Base-by-base conservation (phyloP, 1,284 basidiomycete genomes). In the Nidula niveotomentosa region DNA sequence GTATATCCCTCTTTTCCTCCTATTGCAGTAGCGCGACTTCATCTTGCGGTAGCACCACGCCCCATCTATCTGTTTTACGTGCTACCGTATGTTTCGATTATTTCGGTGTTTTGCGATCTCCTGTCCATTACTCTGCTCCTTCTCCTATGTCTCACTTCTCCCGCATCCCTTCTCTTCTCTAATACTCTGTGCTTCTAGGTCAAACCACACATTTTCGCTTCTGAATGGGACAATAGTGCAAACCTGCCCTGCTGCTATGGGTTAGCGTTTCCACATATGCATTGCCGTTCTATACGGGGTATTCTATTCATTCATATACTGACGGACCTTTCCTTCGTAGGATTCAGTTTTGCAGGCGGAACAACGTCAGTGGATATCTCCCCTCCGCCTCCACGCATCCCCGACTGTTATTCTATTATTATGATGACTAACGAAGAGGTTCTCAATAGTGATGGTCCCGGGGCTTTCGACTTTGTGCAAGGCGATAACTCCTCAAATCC, bases 231-330 rank as follows among this genome's bases (percentile, higher is more conserved):
- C 84, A 8, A 76, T 69, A 0, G 86, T 86, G 49, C 76, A 76
- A 41, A 93, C 91, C 0, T 94, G 91, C 66, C 90, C 91, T 8
- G 79, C 90, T 55, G 91, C 91, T 37, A 75, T 93, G 70, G 91
- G 89, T 88, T 58, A 57, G 79, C 68, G 33, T 44, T 41, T 58
- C 50, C 36, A 39, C 23, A 46, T 35, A 47, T 51, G 37, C 23
- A 30, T 47, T 47, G 12, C n/a, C 13, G 10, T 18, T 23, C 18
- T 54, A 35, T n/a, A 10, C 9, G 47, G 51, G 36, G 37, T 51
- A n/a, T 49, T 6, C 51, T 39, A 13, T 37, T 13, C n/a, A 48
- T 43, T 36, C 2, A 44, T 15, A 50, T 51, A 15, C 17, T 54
- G 23, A 50, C 54, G 17, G 53, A 36, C 13, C 34, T 10, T 30